Evolutionary conservation across 371 early-diverging fungal species (phyloP).

Genomic region (Choanephora cucurbitarum): DNA sequence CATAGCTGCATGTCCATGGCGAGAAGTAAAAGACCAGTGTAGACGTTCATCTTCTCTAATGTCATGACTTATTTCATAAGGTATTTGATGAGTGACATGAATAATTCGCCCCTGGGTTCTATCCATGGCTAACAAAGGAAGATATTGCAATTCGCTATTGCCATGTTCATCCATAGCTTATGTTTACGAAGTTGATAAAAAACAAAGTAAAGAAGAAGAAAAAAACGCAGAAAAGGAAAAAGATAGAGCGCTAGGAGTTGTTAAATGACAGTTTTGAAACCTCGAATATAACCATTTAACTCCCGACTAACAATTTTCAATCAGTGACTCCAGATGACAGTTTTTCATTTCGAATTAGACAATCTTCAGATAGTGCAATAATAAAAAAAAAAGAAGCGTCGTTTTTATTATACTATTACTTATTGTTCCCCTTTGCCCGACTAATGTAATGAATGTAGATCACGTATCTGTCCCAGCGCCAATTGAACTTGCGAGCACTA

Average conservation of each 20-base stretch:
- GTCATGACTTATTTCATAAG: conserved; percentile 24
- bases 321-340: no score
- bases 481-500: conserved; percentile 17
- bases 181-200: no score
- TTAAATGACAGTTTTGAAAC: no score
- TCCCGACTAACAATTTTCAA: no score
- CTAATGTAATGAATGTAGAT: conserved; percentile 31
- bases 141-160: conserved; percentile 2
- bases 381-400: conserved; percentile 4
- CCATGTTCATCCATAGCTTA: neutral
- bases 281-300: no score
- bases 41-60: conserved; percentile 20
- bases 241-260: no score
- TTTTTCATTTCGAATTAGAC: no score
- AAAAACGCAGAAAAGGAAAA: neutral
- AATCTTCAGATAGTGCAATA: neutral
- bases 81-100: conserved; percentile 34
- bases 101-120: conserved; percentile 28
- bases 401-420: no score
- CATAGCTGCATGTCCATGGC: conserved; percentile 78
- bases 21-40: conserved; percentile 42
- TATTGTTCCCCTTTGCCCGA: neutral
- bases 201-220: neutral
- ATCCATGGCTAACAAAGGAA: conserved; percentile 20
- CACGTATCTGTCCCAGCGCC: conserved; percentile 39